Evolutionary conservation across 176 grass and related monocot species (phyloP), one percentile per base, ranked within the genome.

Genomic region (Oryza rufipogon): DNA sequence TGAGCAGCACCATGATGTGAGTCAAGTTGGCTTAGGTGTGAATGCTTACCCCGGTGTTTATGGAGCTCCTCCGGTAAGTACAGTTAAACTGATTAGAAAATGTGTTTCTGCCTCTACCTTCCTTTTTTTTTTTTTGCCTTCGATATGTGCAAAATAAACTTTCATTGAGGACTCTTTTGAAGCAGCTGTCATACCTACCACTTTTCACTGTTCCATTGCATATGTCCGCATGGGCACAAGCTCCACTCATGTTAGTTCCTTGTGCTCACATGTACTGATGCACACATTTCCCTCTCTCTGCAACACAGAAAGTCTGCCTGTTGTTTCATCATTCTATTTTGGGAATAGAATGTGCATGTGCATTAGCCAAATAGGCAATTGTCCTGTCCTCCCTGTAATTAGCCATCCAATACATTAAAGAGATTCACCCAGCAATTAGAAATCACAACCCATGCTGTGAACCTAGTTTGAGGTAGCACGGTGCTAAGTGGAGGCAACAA

Each of bases 1-100:
- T 6, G 96, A 99, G 36, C 91, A 92, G 66, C 93, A 95, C 65
- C 89, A 86, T 69, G 96, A 95, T 64, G 73, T 86, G 72, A 86
- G 65, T 89, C 96, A 96, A 89, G 84, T 78, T 69, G 86, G 86
- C 28, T 65, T 90, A 75, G 90, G 91, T 64, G 73, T 84, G 64
- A 89, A 90, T 93, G 88, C 96, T 56, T 98, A 95, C 75, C 83
- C 91, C 66, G 79, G 85, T 88, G 84, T 54, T 81, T 99, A 99
- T 84, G 96, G 96, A n/a, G 89, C 91, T 80, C 96, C 93, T 81
- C 91, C 88, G 64, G 96, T 99, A 84, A 84, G 91, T 73, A 42
- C 41, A 66, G 1, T 36, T 42, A 32, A 32, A 32, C 30, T 32
- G 30, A 32, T 32, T 32, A 32, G 30, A 32, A 51, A 74, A 79